phyloP scores from a whole-genome alignment of 345 rosid species.

The Eucalyptus virginea region DNA sequence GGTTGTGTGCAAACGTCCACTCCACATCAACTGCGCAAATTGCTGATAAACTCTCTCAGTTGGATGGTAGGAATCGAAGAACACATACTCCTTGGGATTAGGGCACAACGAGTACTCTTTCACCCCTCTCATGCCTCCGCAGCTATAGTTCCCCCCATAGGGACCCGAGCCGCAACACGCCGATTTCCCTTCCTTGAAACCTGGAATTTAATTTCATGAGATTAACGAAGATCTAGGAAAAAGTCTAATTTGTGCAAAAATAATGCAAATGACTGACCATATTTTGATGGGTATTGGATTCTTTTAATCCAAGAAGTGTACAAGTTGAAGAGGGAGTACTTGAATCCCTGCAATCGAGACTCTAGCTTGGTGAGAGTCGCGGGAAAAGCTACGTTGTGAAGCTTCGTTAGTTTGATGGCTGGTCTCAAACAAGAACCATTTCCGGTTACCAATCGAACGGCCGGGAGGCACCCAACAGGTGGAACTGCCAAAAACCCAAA shows the following conservation, averaged over 20 bases:
- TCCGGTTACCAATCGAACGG: neutral
- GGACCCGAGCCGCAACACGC: slow-evolving; percentile 20
- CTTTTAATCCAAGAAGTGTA: neutral
- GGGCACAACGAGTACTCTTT: neutral
- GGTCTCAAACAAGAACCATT: neutral
- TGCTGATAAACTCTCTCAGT: neutral
- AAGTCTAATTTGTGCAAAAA: neutral
- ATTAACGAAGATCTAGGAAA: neutral
- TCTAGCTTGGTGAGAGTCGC: neutral
- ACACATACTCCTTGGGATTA: neutral
- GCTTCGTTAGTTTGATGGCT: neutral
- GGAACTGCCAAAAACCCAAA: neutral
- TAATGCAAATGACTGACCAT: neutral
- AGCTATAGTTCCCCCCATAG: neutral
- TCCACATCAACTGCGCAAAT: slow-evolving; percentile 3
- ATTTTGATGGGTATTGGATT: neutral
- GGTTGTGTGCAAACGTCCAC: neutral
- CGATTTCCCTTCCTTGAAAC: neutral
- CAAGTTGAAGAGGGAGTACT: neutral
- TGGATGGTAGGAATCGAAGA: slow-evolving; percentile 2
- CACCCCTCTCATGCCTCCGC: neutral
- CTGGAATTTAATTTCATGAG: neutral
- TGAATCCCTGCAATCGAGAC: neutral
- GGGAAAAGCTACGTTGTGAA: slow-evolving; percentile 1
- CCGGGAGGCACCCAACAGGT: slow-evolving; percentile 6